Evolutionary conservation across 2,329 filamentous ascomycete genomes (phyloP).

Genomic region (Beauveria rudraprayagi): DNA sequence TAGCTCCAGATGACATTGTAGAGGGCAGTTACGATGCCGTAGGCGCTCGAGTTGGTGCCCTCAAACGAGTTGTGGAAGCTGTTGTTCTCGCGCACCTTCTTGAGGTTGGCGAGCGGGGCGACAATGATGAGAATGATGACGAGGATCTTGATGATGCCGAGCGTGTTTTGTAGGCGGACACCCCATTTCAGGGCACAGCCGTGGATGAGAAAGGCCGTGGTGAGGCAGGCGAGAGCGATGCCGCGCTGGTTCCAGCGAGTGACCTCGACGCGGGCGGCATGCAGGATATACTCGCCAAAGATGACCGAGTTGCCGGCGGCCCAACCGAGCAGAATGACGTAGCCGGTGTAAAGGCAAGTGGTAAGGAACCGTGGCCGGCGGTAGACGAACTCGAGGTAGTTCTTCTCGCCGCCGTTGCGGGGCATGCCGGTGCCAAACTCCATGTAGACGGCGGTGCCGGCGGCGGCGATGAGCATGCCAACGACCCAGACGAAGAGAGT

Average conservation of each 20-base stretch:
- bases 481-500: slow-evolving; percentile 55
- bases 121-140: slow-evolving; percentile 59
- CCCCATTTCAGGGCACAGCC: slow-evolving; percentile 57
- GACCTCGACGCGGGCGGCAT: slow-evolving; percentile 55
- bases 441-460: slow-evolving; percentile 56
- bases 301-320: slow-evolving; percentile 60
- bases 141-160: slow-evolving; percentile 58
- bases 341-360: slow-evolving; percentile 52
- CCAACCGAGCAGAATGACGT: slow-evolving; percentile 57
- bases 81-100: slow-evolving; percentile 48
- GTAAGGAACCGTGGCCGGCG: slow-evolving; percentile 52
- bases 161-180: slow-evolving; percentile 56
- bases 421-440: slow-evolving; percentile 60
- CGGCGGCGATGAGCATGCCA: slow-evolving; percentile 52
- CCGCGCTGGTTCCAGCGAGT: slow-evolving; percentile 60
- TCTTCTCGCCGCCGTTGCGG: slow-evolving; percentile 58
- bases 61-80: slow-evolving; percentile 58
- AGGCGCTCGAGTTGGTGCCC: slow-evolving; percentile 57
- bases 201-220: slow-evolving; percentile 57
- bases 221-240: slow-evolving; percentile 59
- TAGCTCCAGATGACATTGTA: slow-evolving; percentile 68
- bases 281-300: slow-evolving; percentile 63
- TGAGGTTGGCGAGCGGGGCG: slow-evolving; percentile 51
- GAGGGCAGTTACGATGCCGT: slow-evolving; percentile 59
- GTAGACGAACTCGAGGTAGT: slow-evolving; percentile 59